phyloP scores from a whole-genome alignment of 495 filamentous ascomycete genomes.

The Letharia columbiana region DNA sequence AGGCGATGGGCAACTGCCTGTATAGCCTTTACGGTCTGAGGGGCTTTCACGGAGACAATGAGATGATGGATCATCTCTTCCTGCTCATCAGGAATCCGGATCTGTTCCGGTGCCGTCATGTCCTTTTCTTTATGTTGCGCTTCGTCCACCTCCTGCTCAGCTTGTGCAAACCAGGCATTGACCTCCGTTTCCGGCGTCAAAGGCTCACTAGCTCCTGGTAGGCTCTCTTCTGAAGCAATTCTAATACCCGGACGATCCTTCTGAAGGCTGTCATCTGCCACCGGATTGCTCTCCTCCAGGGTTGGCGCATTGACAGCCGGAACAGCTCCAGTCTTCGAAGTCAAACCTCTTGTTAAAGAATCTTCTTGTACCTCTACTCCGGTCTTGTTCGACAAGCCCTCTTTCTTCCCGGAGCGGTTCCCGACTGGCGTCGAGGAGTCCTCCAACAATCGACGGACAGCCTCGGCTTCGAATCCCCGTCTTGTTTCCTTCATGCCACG shows the following conservation, averaged over 20 bases:
- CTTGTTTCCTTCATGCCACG: slow-evolving; percentile 31
- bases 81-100: neutral
- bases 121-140: neutral
- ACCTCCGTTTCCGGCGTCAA: neutral
- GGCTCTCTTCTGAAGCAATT: neutral
- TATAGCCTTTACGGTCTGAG: slow-evolving; percentile 49
- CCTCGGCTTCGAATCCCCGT: slow-evolving; percentile 46
- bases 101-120: neutral
- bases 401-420: neutral
- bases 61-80: slow-evolving; percentile 60
- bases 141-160: neutral
- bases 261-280: neutral
- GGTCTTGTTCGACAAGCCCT: neutral
- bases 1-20: slow-evolving; percentile 53
- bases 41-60: slow-evolving; percentile 59
- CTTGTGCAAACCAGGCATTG: neutral
- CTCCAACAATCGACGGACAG: slow-evolving; percentile 25
- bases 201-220: neutral
- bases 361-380: neutral
- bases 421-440: slow-evolving; percentile 20
- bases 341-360: neutral
- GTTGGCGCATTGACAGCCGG: neutral
- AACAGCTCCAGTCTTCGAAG: no score
- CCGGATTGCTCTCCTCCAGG: neutral
- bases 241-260: neutral